These are phyloP conservation scores for Psilocybe subaeruginosa DNA, from an alignment of 768 basidiomycete genomes.

Conservation along the genomic window DNA sequence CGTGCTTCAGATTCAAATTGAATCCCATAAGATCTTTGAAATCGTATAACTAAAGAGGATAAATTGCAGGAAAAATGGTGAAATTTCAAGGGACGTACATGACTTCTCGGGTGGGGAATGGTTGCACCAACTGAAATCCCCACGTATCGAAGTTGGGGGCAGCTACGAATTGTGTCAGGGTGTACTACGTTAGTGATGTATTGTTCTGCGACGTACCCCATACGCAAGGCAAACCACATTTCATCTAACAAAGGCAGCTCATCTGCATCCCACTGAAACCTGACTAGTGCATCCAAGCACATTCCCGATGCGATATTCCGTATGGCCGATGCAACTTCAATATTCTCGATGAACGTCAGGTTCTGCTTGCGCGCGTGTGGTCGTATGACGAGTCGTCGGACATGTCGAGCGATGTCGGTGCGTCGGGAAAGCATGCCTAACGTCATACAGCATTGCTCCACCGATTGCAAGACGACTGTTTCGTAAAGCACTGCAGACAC, in stretches of 20 bases:
- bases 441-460: slow-evolving; percentile 64
- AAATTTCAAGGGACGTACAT: slow-evolving; percentile 46
- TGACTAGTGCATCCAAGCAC: slow-evolving; percentile 63
- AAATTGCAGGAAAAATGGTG: slow-evolving; percentile 3
- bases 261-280: slow-evolving; percentile 75
- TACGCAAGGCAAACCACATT: slow-evolving; percentile 77
- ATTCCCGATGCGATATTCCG: slow-evolving; percentile 47
- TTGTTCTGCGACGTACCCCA: slow-evolving; percentile 48
- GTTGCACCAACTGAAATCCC: slow-evolving; percentile 64
- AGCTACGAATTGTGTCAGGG: slow-evolving; percentile 41
- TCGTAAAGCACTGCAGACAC: slow-evolving; percentile 64
- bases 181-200: not conserved
- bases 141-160: slow-evolving; percentile 65
- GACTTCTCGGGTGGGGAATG: slow-evolving; percentile 59
- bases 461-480: slow-evolving; percentile 53
- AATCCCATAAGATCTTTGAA: slow-evolving; percentile 68
- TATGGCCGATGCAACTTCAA: slow-evolving; percentile 54
- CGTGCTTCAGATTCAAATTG: slow-evolving; percentile 57
- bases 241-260: slow-evolving; percentile 68
- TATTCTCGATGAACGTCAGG: slow-evolving; percentile 32
- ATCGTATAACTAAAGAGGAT: slow-evolving; percentile 58
- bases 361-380: slow-evolving; percentile 31
- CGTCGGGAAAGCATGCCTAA: slow-evolving; percentile 62
- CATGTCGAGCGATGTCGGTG: slow-evolving; percentile 67
- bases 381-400: slow-evolving; percentile 58